Percentiles rank a stretch among this genome's conserved stretches.
Evolutionary conservation across 441 rosid species (phyloP).

Genomic region (Erodium texanum): DNA sequence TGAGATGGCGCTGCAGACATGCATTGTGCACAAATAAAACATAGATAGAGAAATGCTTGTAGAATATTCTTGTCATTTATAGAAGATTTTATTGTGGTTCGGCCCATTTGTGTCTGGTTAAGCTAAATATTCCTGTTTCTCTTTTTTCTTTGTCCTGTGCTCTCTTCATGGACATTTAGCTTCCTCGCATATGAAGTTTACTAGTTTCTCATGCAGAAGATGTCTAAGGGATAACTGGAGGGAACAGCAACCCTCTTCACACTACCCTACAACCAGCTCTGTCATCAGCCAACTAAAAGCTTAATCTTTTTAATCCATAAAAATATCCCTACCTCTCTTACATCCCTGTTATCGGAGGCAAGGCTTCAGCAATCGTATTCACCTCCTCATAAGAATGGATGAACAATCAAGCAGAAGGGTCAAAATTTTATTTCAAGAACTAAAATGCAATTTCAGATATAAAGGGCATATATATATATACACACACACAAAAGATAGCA

Average conservation of each 20-base stretch:
- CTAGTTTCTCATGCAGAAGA: background rate
- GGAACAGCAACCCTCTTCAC: slow-evolving; percentile 2
- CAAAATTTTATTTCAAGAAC: background rate
- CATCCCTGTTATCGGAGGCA: background rate
- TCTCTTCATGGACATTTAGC: background rate
- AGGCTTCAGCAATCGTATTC: background rate
- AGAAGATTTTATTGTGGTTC: background rate
- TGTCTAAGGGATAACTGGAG: background rate
- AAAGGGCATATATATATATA: background rate
- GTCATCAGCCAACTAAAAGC: slow-evolving; percentile 1
- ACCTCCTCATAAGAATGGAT: background rate
- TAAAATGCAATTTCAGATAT: background rate
- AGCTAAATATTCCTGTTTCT: background rate
- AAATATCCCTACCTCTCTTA: background rate
- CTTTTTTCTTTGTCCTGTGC: background rate
- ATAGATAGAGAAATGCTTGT: background rate
- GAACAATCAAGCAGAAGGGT: background rate
- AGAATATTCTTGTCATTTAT: background rate
- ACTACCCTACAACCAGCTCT: slow-evolving; percentile 2
- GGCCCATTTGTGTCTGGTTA: background rate
- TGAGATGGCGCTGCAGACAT: background rate
- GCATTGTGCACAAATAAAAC: slow-evolving; percentile 4
- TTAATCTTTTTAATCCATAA: background rate
- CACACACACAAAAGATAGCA: background rate
- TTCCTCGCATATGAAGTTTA: slow-evolving; percentile 1